A percentile compares a stretch with the other conserved stretches of the same genome.
phyloP scores from a whole-genome alignment of 441 rosid species.

The Brassica hybrid region DNA sequence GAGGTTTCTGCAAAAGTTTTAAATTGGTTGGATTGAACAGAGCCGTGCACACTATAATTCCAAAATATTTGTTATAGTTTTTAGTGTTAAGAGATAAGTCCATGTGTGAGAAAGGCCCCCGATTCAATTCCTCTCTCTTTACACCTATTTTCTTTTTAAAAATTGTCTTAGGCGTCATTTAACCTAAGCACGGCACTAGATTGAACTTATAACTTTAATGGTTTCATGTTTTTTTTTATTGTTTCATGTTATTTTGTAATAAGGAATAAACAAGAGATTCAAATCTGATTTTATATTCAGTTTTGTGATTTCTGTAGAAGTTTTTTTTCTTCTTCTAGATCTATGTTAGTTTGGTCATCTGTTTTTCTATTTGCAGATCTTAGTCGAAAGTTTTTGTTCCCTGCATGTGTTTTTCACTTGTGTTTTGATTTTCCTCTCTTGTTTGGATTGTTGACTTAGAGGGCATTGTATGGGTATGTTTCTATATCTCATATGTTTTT shows the following conservation, averaged over 20 bases:
- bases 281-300: neutral
- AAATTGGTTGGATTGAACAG: neutral
- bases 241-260: neutral
- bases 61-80: too few species aligned
- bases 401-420: neutral
- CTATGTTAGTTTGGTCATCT: neutral
- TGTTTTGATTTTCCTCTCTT: neutral
- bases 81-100: too few species aligned
- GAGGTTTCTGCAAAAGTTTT: neutral
- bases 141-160: too few species aligned
- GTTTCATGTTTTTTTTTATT: neutral
- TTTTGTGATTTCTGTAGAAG: neutral
- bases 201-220: neutral
- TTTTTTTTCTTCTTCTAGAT: neutral
- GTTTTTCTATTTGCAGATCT: neutral
- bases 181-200: neutral
- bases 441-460: neutral
- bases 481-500: neutral
- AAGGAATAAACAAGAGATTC: neutral
- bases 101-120: too few species aligned
- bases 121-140: too few species aligned
- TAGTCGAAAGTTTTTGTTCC: neutral
- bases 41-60: too few species aligned
- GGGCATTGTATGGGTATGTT: neutral
- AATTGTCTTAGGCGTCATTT: too few species aligned